phyloP scores from a whole-genome alignment of 2,329 filamentous ascomycete genomes.

The Botrytis fragariae region DNA sequence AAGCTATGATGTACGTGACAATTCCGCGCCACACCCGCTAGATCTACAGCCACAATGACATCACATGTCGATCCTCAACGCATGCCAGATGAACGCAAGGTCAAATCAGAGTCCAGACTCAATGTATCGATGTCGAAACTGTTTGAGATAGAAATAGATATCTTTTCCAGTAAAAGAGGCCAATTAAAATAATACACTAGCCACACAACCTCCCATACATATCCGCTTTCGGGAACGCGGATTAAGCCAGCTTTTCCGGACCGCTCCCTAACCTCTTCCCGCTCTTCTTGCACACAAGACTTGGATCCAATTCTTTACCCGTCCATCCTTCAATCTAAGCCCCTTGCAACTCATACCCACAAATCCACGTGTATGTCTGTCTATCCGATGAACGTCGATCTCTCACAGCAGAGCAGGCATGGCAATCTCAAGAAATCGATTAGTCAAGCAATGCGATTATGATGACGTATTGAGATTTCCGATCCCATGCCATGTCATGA shows the following conservation, averaged over 20 bases:
- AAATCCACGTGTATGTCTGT: not conserved
- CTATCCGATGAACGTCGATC: not conserved
- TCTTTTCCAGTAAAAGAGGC: not conserved
- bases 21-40: not conserved
- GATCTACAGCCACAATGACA: not conserved
- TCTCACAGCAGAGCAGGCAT: not conserved
- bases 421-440: slow-evolving; percentile 12
- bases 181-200: not conserved
- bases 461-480: not conserved
- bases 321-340: not conserved
- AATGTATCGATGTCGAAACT: not conserved
- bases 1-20: not conserved
- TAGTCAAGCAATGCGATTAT: not conserved
- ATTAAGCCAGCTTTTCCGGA: not conserved
- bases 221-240: not conserved
- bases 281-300: too few species aligned
- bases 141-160: not conserved
- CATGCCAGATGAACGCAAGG: not conserved
- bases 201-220: not conserved
- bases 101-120: not conserved
- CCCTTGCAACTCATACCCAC: not conserved
- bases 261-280: not conserved
- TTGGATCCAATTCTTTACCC: too few species aligned
- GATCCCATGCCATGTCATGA: not conserved
- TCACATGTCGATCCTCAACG: not conserved